Base-by-base conservation (phyloP, 306 rosid species). In the Geum urbanum region DNA sequence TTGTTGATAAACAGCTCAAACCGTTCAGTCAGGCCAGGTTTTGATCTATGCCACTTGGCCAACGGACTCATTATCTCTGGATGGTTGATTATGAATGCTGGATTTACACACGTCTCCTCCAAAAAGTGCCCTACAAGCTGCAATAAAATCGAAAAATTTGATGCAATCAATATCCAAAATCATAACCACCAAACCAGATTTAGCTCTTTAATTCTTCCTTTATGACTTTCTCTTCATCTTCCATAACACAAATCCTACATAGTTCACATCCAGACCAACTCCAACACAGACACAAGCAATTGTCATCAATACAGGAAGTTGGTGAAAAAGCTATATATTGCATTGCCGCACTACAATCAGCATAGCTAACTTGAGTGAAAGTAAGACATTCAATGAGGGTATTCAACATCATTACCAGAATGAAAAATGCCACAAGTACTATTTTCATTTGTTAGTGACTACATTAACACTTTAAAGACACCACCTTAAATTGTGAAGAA, bases 111-210 rank as follows among this genome's bases (percentile, higher is more conserved):
- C 0, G 77, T 87, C 82, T 85, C 97, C 68, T 94, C 98, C 82
- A 94, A 76, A 75, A 87, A 88, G 88, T 94, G 95, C 39, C 95
- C 98, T 77, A 90, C 98, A 80, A 94, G 98, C 98, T 94, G 92
- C 82, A 83, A 27, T 15, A 13, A 11, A 18, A 2, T 49, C 41
- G 48, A 66, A 76, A 14, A 66, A 32, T 5, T 53, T 43, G 22
- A 59, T 19, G 19, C 55, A 14, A 44, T 44, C 44, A 44, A 41
- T 20, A 54, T 5, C 11, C 32, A 15, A 15, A 46, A 27, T 40
- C 41, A 39, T 18, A 55, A 69, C 49, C 27, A 39, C 6, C 12
- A 7, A 60, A 61, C 47, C 13, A 11, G 15, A 12, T 0, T 7
- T 55, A 22, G 61, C 61, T 51, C 8, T 51, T 51, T 8, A 2